These are phyloP conservation scores for Monosporozyma siamensis DNA, from an alignment of 805 yeast species.

Conservation along the genomic window DNA sequence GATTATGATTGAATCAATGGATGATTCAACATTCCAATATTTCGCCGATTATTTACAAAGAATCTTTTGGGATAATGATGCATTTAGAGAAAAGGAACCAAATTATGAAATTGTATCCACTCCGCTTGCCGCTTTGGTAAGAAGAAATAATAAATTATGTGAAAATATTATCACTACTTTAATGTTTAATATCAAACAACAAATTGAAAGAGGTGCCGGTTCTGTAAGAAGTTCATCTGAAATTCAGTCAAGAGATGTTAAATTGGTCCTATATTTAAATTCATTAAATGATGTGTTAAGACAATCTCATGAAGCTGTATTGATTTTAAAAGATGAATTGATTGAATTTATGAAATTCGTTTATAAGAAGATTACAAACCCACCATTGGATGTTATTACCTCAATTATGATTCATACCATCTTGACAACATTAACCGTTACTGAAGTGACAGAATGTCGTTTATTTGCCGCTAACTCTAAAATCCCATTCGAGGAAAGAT, in stretches of 20 bases:
- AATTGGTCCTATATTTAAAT: constrained; percentile 59
- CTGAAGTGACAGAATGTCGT: constrained; percentile 50
- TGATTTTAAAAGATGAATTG: constrained; percentile 39
- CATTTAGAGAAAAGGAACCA: constrained; percentile 48
- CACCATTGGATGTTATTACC: constrained; percentile 51
- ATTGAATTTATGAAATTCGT: constrained; percentile 29
- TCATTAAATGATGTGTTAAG: constrained; percentile 62
- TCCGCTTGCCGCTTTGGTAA: constrained; percentile 61
- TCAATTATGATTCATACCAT: constrained; percentile 60
- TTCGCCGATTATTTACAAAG: constrained; percentile 34
- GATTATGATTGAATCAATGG: constrained; percentile 48
- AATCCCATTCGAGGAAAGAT: constrained; percentile 37
- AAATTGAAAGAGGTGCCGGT: constrained; percentile 77
- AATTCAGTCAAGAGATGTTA: constrained; percentile 64
- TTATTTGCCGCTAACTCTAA: constrained; percentile 40
- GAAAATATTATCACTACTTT: constrained; percentile 20
- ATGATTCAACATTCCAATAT: constrained; percentile 42
- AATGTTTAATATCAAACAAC: constrained; percentile 45
- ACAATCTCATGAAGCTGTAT: constrained; percentile 47
- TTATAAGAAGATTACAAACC: constrained; percentile 32
- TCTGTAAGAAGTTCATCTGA: constrained; percentile 55
- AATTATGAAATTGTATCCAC: constrained; percentile 62
- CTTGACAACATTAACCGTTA: constrained; percentile 52
- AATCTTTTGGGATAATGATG: constrained; percentile 39
- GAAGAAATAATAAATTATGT: constrained; percentile 38